Evolutionary conservation across 1,284 basidiomycete genomes (phyloP).

Genomic region (Testicularia cyperi): DNA sequence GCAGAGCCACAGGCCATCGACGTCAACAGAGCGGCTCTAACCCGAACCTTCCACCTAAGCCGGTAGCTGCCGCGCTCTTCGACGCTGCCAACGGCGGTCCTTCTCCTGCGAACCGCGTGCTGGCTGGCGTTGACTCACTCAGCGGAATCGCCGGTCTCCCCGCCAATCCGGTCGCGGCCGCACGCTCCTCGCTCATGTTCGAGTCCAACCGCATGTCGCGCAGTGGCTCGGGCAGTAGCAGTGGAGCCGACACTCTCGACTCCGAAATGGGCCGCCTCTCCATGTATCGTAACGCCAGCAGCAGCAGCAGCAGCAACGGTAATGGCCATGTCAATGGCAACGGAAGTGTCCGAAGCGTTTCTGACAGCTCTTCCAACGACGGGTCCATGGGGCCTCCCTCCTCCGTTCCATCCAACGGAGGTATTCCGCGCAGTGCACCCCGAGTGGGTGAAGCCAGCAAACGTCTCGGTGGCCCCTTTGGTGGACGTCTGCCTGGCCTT

Average conservation of each 20-base stretch:
- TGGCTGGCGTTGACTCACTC: slow-evolving; percentile 31
- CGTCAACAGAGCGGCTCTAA: slow-evolving; percentile 45
- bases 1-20: slow-evolving; percentile 31
- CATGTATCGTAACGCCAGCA: slow-evolving; percentile 2
- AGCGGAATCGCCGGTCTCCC: slow-evolving; percentile 38
- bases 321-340: slow-evolving; percentile 2
- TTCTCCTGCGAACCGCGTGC: slow-evolving; percentile 44
- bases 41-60: slow-evolving; percentile 48
- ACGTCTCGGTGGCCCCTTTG: neutral
- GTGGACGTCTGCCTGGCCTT: neutral
- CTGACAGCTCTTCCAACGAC: neutral
- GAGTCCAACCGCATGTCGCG: slow-evolving; percentile 28
- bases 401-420: neutral
- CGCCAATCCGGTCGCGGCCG: slow-evolving; percentile 28
- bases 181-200: slow-evolving; percentile 8
- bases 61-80: slow-evolving; percentile 51
- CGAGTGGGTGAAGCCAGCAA: neutral
- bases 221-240: slow-evolving; percentile 1
- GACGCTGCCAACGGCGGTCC: slow-evolving; percentile 55
- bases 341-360: neutral
- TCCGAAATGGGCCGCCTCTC: slow-evolving; percentile 11
- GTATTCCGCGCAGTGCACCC: too few relatives aligned
- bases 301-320: slow-evolving; percentile 5
- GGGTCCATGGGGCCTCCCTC: neutral
- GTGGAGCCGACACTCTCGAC: slow-evolving; percentile 6